phyloP scores from a whole-genome alignment of 208 protist species.

The Wallacemonas sp. region DNA sequence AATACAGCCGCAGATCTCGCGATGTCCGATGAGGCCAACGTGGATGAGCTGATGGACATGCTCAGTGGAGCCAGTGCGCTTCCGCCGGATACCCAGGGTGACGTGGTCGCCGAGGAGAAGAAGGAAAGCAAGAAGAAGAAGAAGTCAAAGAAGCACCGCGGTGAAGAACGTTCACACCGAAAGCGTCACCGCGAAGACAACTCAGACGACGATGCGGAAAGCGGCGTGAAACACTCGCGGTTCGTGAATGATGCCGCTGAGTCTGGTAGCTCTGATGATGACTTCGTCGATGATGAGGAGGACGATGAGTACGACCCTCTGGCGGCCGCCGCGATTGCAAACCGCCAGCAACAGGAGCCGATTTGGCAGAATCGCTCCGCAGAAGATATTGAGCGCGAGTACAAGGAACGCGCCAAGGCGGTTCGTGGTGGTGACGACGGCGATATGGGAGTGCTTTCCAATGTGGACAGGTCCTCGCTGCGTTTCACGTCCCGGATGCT shows the following conservation, averaged over 20 bases:
- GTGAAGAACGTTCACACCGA: not conserved
- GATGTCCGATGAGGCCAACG: conserved; percentile 70
- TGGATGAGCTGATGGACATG: conserved; percentile 70
- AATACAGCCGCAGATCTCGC: not conserved
- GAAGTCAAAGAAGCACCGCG: conserved; percentile 2
- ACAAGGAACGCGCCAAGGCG: conserved; percentile 55
- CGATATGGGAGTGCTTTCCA: conserved; percentile 17
- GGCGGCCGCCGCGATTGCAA: conserved; percentile 10
- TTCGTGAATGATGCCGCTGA: conserved; percentile 53
- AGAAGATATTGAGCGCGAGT: conserved; percentile 73
- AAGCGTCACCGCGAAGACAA: conserved; percentile 12
- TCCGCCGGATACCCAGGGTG: not conserved
- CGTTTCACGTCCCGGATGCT: conserved; percentile 75
- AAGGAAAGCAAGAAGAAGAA: conserved; percentile 23
- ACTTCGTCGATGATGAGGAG: conserved; percentile 51
- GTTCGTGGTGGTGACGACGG: conserved; percentile 13
- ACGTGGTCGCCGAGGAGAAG: conserved; percentile 3
- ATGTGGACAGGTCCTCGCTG: conserved; percentile 57
- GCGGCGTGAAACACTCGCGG: conserved; percentile 22
- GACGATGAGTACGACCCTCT: conserved; percentile 19
- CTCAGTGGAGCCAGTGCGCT: conserved; percentile 18
- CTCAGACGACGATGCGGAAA: conserved; percentile 25
- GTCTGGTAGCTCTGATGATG: conserved; percentile 31
- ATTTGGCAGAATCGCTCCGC: conserved; percentile 14
- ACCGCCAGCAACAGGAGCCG: not conserved